Evolutionary conservation across 306 rosid genomes (phyloP), one percentile per base, ranked within the genome.

Genomic region (Vachellia pachyceras): DNA sequence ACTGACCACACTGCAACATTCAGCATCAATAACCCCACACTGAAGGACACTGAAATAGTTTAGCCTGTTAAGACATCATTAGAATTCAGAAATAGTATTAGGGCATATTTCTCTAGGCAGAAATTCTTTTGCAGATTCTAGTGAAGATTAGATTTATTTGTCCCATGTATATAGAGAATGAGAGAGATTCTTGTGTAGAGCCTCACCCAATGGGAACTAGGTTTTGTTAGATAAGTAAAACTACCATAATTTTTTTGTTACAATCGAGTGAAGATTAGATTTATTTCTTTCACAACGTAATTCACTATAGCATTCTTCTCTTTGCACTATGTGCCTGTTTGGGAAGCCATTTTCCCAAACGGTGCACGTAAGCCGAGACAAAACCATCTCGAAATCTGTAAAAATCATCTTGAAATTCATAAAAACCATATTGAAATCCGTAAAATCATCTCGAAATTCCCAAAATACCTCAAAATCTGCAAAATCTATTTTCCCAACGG

Each of bases 161-260:
- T 60, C 73, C 41, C 41, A 11, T 39, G 78, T 82, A 71, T 79
- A 60, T 63, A 72, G 81, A 50, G 54, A 55, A 54, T 5, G 37
- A 60, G n/a, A n/a, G 37, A 60, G 85, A 69, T 76, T 70, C 39
- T 68, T 86, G 91, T 88, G 82, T 69, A 88, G 86, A 79, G 77
- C 82, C 35, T 46, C 78, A 45, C 33, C 75, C 3, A n/a, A 3
- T 18, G 18, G 60, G 60, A 46, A 55, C 58, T 78, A 82, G 86
- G 83, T 76, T 69, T 50, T 57, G 57, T 58, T 71, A 73, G 42
- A 72, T 64, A 58, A 75, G 40, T 23, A 5, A 22, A 42, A 70
- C 57, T 70, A 42, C 54, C 36, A 11, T 54, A 49, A 12, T 37
- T 5, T 54, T 54, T 37, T 37, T 6, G 61, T 11, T 73, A 29